Base-by-base conservation (phyloP, 2,329 filamentous ascomycete genomes). In the Magnaporthiopsis rhizophila region DNA sequence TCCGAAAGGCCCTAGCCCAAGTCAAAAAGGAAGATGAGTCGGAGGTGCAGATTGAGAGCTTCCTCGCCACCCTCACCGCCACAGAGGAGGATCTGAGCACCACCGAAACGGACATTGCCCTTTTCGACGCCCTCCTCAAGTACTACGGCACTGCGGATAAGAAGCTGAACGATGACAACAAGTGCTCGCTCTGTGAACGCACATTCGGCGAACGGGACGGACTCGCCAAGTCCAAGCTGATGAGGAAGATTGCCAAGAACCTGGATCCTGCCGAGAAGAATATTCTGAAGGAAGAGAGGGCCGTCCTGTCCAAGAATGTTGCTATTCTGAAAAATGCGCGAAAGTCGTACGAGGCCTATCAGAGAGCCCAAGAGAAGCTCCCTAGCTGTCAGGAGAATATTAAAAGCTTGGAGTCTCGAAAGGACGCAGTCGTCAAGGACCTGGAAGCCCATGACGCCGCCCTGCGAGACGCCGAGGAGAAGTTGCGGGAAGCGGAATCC, bases 171-270 rank as follows among this genome's bases (percentile, higher is more conserved):
- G 80, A 86, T 45, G 84, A 89, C 64, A 89, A 91, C 69, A 84
- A 83, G 59, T 98, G 94, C 73, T 83, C 86, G 45, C 85, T 95
- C 28, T 98, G 94, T 72, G 82, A 85, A 58, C 85, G 92, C 63
- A 75, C 81, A 4, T 92, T 97, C 73, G 78, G 80, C 75, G 85
- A 86, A 28, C 71, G 32, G 24, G 78, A 81, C 70, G 79, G 79
- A 69, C 82, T 76, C 38, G 85, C 83, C 70, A 87, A 83, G 67
- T 86, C 82, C n/a, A 84, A 80, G 63, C 81, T 96, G 66, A 78
- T 87, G 62, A 81, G 84, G 57, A 89, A 87, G 70, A 82, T 97
- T 45, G 82, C 89, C 65, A 82, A 85, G 64, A 81, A 84, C 60
- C 80, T 87, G 28, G 81, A 85, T 58, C 86, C 86, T 45, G 83